Evolutionary conservation across 2,329 filamentous ascomycete genomes (phyloP), one percentile per base, ranked within the genome.

Genomic region (Colletotrichum filicis): DNA sequence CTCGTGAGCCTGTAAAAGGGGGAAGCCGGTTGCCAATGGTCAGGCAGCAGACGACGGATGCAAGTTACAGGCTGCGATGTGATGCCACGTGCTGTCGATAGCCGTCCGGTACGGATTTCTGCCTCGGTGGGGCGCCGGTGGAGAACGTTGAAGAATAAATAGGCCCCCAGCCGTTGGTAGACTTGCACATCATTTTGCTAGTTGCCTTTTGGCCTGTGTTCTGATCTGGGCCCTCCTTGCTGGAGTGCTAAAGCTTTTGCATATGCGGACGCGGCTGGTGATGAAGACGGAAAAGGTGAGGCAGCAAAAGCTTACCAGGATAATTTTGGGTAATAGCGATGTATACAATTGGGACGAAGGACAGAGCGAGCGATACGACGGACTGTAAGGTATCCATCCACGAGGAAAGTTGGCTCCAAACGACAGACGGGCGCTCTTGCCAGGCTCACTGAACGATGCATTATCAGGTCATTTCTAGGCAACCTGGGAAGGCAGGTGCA

Each of bases 61-160:
- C 42, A 49, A 22, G 8, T 11, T 49, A 16, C 19, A 49, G 42
- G 42, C 42, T n/a, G 26, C 30, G 19, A 8, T 32, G 22, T n/a
- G 9, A 53, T 61, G 35, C 57, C 63, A 71, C 57, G 68, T 71
- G 68, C 46, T n/a, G 64, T 9, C 35, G 14, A 57, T 19, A 19
- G 49, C 49, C 19, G 46, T 49, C 28, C 46, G 32, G 42, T 46
- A 42, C 46, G 62, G 42, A 37, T n/a, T 42, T 56, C n/a, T 19
- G n/a, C 42, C 14, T 52, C 35, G 26, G 37, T 6, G n/a, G 37
- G 56, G 28, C 19, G 12, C 16, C 22, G 16, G 26, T 32, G 22
- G 46, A 24, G 30, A 35, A 61, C 14, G 49, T 28, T 69, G 60
- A 28, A 69, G 30, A 63, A 42, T 22, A 46, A 37, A 60, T 11